Percentiles rank a stretch among this genome's conserved stretches.
Conservation (phyloP, 1,284 basidiomycete species). For the Leccinum subrobustum region DNA sequence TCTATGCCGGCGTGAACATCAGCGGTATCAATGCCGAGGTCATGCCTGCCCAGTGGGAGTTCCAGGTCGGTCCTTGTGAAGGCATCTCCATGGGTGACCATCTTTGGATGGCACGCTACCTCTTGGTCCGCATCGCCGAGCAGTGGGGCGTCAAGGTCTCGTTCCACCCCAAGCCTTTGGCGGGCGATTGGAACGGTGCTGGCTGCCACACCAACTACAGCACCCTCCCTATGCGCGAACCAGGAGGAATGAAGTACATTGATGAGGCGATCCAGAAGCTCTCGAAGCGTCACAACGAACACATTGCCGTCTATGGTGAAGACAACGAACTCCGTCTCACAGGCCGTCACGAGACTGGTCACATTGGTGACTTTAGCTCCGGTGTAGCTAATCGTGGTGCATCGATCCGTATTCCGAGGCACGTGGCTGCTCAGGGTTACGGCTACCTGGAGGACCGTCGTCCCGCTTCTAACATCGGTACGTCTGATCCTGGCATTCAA, state of each 20-base stretch:
- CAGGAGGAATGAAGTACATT: slow-evolving; percentile 93
- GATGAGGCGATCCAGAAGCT: slow-evolving; percentile 93
- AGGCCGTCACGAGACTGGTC: slow-evolving; percentile 95
- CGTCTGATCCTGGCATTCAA: slow-evolving; percentile 30
- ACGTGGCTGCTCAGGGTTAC: slow-evolving; percentile 89
- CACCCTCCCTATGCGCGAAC: slow-evolving; percentile 89
- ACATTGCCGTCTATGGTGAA: slow-evolving; percentile 96
- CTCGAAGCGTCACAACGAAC: slow-evolving; percentile 79
- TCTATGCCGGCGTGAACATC: slow-evolving; percentile 97
- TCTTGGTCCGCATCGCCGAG: slow-evolving; percentile 91
- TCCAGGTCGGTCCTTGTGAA: slow-evolving; percentile 98
- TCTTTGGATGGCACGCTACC: slow-evolving; percentile 95
- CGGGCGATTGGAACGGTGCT: slow-evolving; percentile 99
- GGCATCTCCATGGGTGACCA: slow-evolving; percentile 99
- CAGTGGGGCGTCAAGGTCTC: slow-evolving; percentile 98
- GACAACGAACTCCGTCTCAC: slow-evolving; percentile 95
- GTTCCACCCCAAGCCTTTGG: slow-evolving; percentile 99
- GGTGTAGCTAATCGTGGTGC: slow-evolving; percentile 98
- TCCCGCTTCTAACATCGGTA: slow-evolving; percentile 97
- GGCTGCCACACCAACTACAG: slow-evolving; percentile 96
- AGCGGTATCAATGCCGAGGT: slow-evolving; percentile 99
- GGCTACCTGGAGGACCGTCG: slow-evolving; percentile 97
- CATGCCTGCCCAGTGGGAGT: slow-evolving; percentile 99
- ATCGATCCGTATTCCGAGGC: slow-evolving; percentile 91
- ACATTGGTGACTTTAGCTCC: slow-evolving; percentile 90